Evolutionary conservation across 2,329 filamentous ascomycete species (phyloP), one percentile per base, ranked within the genome.

Genomic region (Aspergillus vadensis): DNA sequence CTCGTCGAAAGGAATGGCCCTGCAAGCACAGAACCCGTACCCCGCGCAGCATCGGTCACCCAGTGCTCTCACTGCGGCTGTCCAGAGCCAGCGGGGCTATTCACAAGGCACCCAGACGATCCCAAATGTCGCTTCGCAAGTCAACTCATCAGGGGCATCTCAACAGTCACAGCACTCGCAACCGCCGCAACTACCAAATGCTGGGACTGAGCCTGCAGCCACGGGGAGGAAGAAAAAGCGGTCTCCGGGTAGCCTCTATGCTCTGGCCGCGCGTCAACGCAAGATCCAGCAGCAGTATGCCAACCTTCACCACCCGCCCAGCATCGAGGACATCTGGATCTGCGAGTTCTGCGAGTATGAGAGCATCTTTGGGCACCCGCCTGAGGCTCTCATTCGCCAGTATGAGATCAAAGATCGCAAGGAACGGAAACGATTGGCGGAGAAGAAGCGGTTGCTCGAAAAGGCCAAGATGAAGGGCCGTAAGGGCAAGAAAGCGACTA

Each of bases 291-390:
- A 95, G 62, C 86, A 91, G 69, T 89, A 90, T 65, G 84, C 86
- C 59, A 96, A 95, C 74, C 86, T 86, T 63, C 87, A 90, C 69
- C 88, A 91, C 69, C 89, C 91, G 1, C 90, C 90, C 0, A 80
- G 78, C 17, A 74, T 80, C 1, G 89, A 91, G 65, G 91, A 97
- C 63, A 85, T 92, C 54, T 98, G 93, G 91, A 92, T 98, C 50
- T 99, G 95, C 78, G 91, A 97, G 71, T 98, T 98, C 74, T 99
- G 95, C 80, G 95, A 99, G 76, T 99, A 97, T 73, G 94, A 98
- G 77, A 87, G 87, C 55, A 97, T 99, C 53, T 98, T 97, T 74
- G 94, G 94, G n/a, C 84, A 84, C 55, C 91, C 91, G 2, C 95
- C 95, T 0, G 85, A 86, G 68, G 92, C 92, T 53, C 80, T 99